Evolutionary conservation across 495 filamentous ascomycete species (phyloP), one percentile per base, ranked within the genome.

Genomic region (Aspergillus carlsbadensis): DNA sequence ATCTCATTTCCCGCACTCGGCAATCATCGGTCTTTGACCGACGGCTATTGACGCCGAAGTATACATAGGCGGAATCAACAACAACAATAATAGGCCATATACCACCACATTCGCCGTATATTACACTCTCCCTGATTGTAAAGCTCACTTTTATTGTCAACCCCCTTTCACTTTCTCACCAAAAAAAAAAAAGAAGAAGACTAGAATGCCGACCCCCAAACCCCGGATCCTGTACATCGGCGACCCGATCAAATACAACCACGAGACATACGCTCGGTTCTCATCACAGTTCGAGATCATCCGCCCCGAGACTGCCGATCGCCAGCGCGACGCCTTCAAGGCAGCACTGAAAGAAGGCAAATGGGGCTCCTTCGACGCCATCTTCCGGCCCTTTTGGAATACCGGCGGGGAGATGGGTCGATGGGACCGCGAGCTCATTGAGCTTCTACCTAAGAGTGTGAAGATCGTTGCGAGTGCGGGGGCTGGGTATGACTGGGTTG

Each of bases 371-470:
- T 91, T 92, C 64, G 70, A 76, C 15, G 89, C 85, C 24, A 86
- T 90, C 57, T 87, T 90, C 65, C 79, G 88, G 17, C 88, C 88
- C 0, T 90, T 88, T 65, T 91, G 87, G 88, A 87, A 87, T 48
- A 89, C 84, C 0, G 88, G 88, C 7, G 85, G 85, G 10, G 88
- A 91, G 72, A 90, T 91, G 87, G 86, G 86, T 13, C 70, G 75
- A 44, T 92, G 89, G 89, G 87, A 91, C 64, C 70, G 72, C 31
- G 88, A 91, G 65, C 69, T 91, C 40, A 85, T 91, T 33, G 67
- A 73, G 4, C 64, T 90, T 31, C 73, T 92, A 11, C 89, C 88
- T 0, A 59, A 73, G 21, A 81, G 78, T 5, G 84, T 88, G 57
- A 84, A 78, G 64, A 80, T 91, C 2, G 88, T 84, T 69, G 86